These are phyloP conservation scores for Tanozyma kutaoensis DNA, from an alignment of 805 yeast genomes.

Conservation along the genomic window DNA sequence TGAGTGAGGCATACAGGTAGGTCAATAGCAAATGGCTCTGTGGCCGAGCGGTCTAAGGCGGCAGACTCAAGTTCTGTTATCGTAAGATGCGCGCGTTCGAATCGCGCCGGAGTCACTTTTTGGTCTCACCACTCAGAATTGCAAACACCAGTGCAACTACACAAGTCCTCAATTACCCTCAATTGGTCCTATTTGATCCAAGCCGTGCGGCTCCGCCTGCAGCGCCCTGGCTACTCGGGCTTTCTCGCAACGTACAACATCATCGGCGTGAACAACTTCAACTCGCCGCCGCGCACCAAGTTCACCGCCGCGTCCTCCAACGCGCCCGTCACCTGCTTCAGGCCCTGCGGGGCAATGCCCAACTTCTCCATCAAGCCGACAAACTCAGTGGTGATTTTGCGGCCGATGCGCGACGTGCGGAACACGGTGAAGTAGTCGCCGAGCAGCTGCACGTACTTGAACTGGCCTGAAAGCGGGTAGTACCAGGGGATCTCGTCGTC, in stretches of 20 bases:
- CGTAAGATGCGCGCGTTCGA: too few species aligned
- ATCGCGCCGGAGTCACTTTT: too few species aligned
- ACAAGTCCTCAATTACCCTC: too few species aligned
- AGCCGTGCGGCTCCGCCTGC: too few species aligned
- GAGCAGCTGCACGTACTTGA: conserved; percentile 71
- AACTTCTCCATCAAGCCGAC: conserved; percentile 74
- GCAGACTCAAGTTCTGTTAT: too few species aligned
- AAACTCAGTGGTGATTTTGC: conserved; percentile 68
- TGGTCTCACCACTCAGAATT: too few species aligned
- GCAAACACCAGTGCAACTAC: too few species aligned
- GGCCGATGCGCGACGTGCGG: conserved; percentile 82
- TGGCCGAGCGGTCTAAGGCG: too few species aligned
- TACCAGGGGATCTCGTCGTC: conserved; percentile 92
- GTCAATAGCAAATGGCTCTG: too few species aligned
- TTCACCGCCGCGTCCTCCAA: conserved; percentile 95
- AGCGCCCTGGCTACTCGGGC: too few species aligned
- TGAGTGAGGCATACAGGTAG: too few species aligned
- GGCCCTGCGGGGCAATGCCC: conserved; percentile 89
- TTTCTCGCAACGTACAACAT: conserved; percentile 83
- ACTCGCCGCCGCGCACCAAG: conserved; percentile 84
- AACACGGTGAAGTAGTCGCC: conserved; percentile 71
- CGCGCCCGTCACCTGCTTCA: conserved; percentile 75
- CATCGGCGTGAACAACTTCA: conserved; percentile 94
- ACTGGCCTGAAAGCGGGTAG: conserved; percentile 91
- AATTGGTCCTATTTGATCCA: too few species aligned